Evolutionary conservation across 2,329 filamentous ascomycete genomes (phyloP).

Genomic region (Fusarium brachygibbosum): DNA sequence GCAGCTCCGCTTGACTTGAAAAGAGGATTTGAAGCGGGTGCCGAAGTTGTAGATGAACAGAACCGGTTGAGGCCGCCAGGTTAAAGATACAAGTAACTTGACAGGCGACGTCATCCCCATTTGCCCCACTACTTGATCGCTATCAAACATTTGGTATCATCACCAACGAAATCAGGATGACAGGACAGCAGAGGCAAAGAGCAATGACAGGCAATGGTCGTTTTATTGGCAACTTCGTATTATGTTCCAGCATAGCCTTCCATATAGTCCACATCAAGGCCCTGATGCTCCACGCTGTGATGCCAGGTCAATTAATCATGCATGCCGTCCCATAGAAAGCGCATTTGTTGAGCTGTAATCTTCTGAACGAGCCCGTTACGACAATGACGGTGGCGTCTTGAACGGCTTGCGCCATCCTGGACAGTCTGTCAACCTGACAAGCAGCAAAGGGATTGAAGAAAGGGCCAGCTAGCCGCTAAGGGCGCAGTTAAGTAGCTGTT

Average conservation of each 20-base stretch:
- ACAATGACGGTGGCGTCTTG: too few species aligned
- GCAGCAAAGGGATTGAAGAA: too few species aligned
- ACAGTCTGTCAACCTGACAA: too few species aligned
- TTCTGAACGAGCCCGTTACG: too few species aligned
- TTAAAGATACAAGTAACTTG: conserved; percentile 11
- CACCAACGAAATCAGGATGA: conserved; percentile 4
- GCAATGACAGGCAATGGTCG: background rate
- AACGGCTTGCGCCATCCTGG: too few species aligned
- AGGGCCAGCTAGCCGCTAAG: background rate
- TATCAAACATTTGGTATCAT: conserved; percentile 27
- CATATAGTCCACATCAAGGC: background rate
- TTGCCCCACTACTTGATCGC: conserved; percentile 32
- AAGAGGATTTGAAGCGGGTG: background rate
- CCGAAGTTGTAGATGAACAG: conserved; percentile 3
- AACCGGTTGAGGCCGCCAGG: conserved; percentile 25
- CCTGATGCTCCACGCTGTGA: background rate
- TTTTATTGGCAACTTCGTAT: background rate
- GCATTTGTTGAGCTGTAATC: too few species aligned
- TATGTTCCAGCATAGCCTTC: background rate
- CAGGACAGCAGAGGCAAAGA: background rate
- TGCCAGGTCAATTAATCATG: background rate
- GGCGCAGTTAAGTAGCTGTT: conserved; percentile 2
- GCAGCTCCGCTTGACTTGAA: background rate
- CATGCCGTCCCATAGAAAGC: background rate
- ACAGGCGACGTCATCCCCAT: conserved; percentile 44